Evolutionary conservation across 2,329 filamentous ascomycete genomes (phyloP), one percentile per base, ranked within the genome.

Genomic region (Pleoardoris graminearum): DNA sequence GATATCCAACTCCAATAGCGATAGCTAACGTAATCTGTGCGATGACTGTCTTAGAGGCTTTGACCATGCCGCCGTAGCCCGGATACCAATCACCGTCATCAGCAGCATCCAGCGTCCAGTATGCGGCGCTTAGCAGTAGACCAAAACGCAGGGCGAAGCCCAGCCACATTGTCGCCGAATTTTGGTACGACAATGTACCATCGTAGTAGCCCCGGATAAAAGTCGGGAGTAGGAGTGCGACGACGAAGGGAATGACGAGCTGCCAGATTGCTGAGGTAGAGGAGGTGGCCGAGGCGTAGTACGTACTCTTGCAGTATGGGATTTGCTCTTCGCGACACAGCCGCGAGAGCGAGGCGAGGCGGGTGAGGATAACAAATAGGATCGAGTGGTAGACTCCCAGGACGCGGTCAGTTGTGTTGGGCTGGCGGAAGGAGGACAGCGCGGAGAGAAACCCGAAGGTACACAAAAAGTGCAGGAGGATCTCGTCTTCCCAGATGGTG

Each of bases 311-410:
- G 78, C 94, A 99, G 76, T 88, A 95, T 0, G 94, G 94, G 90
- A 97, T 97, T 76, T 99, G 94, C 76, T 99, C 94, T 73, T 99
- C 94, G 52, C 94, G 88, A 71, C 94, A 99, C 17, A 99, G 85
- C 60, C 91, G 89, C 8, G 94, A 97, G 60, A 93, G 86, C 1
- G 92, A 96, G 0, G 91, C 88, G 3, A 93, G 49, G 48, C 93
- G 86, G 12, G 87, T 88, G 11, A 97, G 81, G 4, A 91, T 69
- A 51, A 94, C 80, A 67, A 99, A 97, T 1, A 91, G 78, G 17
- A 93, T 71, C 0, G 94, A 94, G 69, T 99, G 92, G 65, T 92
- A 93, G 22, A 90, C 80, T 21, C 89, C 91, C 41, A 96, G 76
- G 10, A 87, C 84, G 36, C 89, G 85, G 61, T 95, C 89, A 3